A percentile compares a stretch with the other conserved stretches of the same genome.
phyloP scores from a whole-genome alignment of 768 basidiomycete species.

The Gloeopeniophorella convolvens region DNA sequence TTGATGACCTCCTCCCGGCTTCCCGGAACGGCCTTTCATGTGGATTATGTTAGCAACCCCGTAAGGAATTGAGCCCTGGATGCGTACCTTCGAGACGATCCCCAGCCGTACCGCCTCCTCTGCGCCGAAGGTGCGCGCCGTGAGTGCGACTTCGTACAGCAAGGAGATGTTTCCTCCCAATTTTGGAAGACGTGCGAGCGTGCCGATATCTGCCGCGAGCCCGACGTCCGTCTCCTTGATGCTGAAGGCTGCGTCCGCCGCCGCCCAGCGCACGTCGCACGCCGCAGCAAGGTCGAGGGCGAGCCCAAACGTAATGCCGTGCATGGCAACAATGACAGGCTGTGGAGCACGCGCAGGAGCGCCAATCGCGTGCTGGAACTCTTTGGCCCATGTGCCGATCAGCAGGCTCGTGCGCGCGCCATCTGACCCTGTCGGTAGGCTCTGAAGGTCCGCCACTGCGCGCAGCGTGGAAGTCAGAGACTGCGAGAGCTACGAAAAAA shows the following conservation, averaged over 20 bases:
- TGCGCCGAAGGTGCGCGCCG: constrained; percentile 63
- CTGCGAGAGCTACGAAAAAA: neutral
- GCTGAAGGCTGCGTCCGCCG: constrained; percentile 53
- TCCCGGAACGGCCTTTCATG: constrained; percentile 48
- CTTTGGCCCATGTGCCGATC: constrained; percentile 40
- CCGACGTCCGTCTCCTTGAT: constrained; percentile 89
- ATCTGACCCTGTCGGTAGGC: constrained; percentile 32
- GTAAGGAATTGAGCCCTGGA: neutral
- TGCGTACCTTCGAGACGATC: constrained; percentile 51
- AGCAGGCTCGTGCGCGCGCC: constrained; percentile 46
- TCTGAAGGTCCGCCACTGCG: constrained; percentile 25
- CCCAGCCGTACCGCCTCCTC: constrained; percentile 64
- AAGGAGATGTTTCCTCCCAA: constrained; percentile 69
- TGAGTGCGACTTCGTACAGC: constrained; percentile 69
- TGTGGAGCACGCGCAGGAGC: constrained; percentile 61
- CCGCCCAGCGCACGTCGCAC: constrained; percentile 76
- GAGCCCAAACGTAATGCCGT: constrained; percentile 70
- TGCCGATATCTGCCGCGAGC: constrained; percentile 83
- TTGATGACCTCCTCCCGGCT: constrained; percentile 57
- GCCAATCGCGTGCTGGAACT: constrained; percentile 67
- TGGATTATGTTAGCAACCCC: neutral
- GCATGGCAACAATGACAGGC: constrained; percentile 79
- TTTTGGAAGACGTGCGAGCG: constrained; percentile 76
- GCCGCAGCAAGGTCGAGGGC: constrained; percentile 70
- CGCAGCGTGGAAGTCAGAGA: neutral